Conservation (phyloP, 2,329 filamentous ascomycete genomes). For the Fusarium nematophilum region DNA sequence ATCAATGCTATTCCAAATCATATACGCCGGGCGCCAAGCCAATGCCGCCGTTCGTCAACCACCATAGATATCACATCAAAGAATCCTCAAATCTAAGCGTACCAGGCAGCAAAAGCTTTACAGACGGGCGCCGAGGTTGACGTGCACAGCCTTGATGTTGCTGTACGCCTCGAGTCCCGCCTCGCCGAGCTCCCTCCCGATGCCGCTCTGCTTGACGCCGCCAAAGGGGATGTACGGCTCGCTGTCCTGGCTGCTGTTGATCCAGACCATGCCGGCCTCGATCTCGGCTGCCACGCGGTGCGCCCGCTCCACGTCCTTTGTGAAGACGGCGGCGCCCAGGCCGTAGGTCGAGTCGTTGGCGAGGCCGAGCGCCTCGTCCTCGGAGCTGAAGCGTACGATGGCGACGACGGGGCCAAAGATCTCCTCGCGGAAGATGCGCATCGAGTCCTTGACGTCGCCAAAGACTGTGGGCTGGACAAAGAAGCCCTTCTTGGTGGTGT, state of each 20-base stretch:
- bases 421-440: conserved; percentile 91
- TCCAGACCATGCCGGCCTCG: conserved; percentile 73
- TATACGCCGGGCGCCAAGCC: too few species aligned
- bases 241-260: conserved; percentile 51
- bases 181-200: conserved; percentile 42
- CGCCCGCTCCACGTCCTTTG: conserved; percentile 81
- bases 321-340: conserved; percentile 84
- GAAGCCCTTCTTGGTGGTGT: conserved; percentile 78
- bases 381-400: conserved; percentile 83
- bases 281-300: conserved; percentile 80
- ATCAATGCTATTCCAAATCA: neutral
- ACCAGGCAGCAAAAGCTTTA: conserved; percentile 12
- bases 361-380: conserved; percentile 78
- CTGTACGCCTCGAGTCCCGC: conserved; percentile 44
- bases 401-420: conserved; percentile 89
- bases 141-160: conserved; percentile 41
- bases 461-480: conserved; percentile 92
- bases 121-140: conserved; percentile 42
- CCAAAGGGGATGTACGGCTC: conserved; percentile 43
- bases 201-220: conserved; percentile 45
- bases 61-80: neutral
- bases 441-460: conserved; percentile 70
- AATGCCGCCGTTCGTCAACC: too few species aligned
- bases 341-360: conserved; percentile 83
- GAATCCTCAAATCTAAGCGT: neutral